These are phyloP conservation scores for Ceratocystis smalleyi DNA, from an alignment of 2,329 filamentous ascomycete species.

Conservation along the genomic window DNA sequence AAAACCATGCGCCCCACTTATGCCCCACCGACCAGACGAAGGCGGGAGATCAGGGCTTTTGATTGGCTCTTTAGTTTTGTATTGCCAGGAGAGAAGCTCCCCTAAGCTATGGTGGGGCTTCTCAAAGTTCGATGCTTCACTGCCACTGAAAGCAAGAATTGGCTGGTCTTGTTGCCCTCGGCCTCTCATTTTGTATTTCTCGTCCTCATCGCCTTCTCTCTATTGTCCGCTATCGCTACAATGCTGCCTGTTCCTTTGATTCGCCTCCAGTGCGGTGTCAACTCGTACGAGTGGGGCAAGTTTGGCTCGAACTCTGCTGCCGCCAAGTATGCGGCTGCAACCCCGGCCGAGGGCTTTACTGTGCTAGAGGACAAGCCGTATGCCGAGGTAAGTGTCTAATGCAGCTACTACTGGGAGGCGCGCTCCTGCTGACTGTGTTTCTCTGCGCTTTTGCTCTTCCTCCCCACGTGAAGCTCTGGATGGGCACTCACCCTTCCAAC, in stretches of 20 bases:
- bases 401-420: neutral
- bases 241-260: constrained; percentile 64
- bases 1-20: neutral
- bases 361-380: constrained; percentile 84
- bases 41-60: neutral
- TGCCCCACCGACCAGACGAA: neutral
- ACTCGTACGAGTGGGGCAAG: constrained; percentile 99
- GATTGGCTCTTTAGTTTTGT: neutral
- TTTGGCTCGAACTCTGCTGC: constrained; percentile 74
- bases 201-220: neutral
- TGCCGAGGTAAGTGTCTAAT: constrained; percentile 51
- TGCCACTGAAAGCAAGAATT: neutral
- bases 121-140: neutral
- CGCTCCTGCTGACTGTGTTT: neutral
- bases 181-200: neutral
- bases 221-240: constrained; percentile 8
- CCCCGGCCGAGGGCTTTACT: constrained; percentile 54
- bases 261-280: constrained; percentile 78
- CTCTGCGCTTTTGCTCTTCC: neutral
- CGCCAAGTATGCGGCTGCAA: constrained; percentile 77
- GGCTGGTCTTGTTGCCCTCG: neutral
- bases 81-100: neutral
- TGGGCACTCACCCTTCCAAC: constrained; percentile 94
- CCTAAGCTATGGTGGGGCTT: constrained; percentile 3
- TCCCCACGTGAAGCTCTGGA: constrained; percentile 64